phyloP scores from a whole-genome alignment of 2,329 filamentous ascomycete species.

The Chalaropsis thielavioides region DNA sequence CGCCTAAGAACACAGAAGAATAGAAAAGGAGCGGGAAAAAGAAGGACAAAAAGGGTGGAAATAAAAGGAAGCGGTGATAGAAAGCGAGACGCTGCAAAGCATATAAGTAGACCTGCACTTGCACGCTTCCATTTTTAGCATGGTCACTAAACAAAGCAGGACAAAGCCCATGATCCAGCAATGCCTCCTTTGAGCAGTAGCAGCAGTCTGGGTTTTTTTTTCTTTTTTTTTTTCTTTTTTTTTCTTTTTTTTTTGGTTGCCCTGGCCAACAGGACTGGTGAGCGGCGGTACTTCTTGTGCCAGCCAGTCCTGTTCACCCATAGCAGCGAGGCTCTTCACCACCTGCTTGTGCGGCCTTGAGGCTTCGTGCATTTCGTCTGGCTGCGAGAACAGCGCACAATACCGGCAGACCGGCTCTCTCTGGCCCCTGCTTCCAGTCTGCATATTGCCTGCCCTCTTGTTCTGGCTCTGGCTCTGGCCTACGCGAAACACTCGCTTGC shows the following conservation, averaged over 20 bases:
- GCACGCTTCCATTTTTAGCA: slow-evolving; percentile 1
- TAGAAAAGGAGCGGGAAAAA: background rate
- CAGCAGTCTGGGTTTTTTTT: background rate
- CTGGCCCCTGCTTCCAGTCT: background rate
- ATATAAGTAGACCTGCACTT: background rate
- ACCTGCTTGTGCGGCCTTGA: too few species aligned
- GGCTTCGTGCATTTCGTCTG: too few species aligned
- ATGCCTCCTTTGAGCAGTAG: background rate
- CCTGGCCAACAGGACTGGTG: background rate
- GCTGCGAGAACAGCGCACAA: too few species aligned
- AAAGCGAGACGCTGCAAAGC: background rate
- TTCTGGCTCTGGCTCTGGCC: background rate
- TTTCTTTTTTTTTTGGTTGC: background rate
- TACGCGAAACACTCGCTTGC: slow-evolving; percentile 1
- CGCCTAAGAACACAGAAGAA: background rate
- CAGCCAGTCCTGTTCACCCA: too few species aligned
- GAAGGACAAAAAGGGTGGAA: background rate
- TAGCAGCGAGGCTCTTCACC: too few species aligned
- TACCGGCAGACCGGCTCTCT: background rate
- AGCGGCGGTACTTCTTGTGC: too few species aligned
- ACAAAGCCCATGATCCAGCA: background rate
- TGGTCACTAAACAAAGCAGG: background rate
- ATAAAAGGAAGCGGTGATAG: background rate
- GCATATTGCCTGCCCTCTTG: background rate
- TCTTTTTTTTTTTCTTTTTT: background rate